Percentiles rank a stretch among this genome's conserved stretches.
Conservation (phyloP, 345 rosid species). For the Noccaea caerulescens region DNA sequence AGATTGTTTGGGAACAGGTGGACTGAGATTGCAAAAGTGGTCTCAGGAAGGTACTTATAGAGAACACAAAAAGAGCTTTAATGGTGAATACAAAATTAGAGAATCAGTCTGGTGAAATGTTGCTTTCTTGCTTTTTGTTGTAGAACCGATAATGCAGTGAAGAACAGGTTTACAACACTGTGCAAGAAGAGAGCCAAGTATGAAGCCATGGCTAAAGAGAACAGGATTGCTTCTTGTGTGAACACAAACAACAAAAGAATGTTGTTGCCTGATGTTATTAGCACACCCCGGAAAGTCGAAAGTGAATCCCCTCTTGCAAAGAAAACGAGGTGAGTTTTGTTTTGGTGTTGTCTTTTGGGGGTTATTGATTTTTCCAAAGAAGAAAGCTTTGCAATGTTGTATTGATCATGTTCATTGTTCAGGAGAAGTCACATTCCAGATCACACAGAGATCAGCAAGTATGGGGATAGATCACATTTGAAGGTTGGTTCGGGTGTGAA, state of each 20-base stretch:
- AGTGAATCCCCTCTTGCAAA: slow-evolving; percentile 52
- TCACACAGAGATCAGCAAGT: slow-evolving; percentile 49
- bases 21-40: slow-evolving; percentile 99
- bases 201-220: slow-evolving; percentile 89
- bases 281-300: slow-evolving; percentile 50
- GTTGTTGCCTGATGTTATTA: slow-evolving; percentile 51
- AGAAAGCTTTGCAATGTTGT: slow-evolving; percentile 18
- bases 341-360: slow-evolving; percentile 1
- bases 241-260: slow-evolving; percentile 77
- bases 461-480: slow-evolving; percentile 58
- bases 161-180: slow-evolving; percentile 92
- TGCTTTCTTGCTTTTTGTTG: slow-evolving; percentile 29
- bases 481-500: slow-evolving; percentile 45
- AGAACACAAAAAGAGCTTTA: not conserved
- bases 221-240: slow-evolving; percentile 48
- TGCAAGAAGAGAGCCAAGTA: slow-evolving; percentile 98
- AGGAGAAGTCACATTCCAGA: slow-evolving; percentile 75
- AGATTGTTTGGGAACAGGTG: slow-evolving; percentile 93
- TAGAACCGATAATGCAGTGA: slow-evolving; percentile 99
- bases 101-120: not conserved
- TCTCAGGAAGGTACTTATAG: slow-evolving; percentile 84
- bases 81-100: not conserved
- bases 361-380: not conserved
- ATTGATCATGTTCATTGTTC: slow-evolving; percentile 28
- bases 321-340: slow-evolving; percentile 55